Conservation (phyloP, 2,329 filamentous ascomycete species). For the Xylariaceae sp. region DNA sequence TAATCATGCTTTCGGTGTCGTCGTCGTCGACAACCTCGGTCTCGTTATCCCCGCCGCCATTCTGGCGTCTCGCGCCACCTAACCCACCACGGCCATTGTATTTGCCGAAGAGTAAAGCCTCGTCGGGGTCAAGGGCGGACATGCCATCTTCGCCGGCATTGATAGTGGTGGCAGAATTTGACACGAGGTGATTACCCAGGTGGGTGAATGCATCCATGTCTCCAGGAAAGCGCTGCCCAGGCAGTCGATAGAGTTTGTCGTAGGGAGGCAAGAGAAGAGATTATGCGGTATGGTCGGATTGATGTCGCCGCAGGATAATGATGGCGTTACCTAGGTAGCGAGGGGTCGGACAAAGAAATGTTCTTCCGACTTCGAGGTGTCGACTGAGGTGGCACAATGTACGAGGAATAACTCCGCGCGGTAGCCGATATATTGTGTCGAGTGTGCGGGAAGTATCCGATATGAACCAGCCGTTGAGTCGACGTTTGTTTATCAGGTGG, state of each 20-base stretch:
- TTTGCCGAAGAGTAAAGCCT: conserved; percentile 72
- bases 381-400: no score
- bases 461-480: no score
- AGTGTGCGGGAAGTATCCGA: no score
- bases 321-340: no score
- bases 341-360: no score
- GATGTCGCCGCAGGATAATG: no score
- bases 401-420: no score
- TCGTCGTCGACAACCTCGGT: conserved; percentile 81
- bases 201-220: conserved; percentile 78
- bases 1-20: conserved; percentile 69
- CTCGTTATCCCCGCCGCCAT: conserved; percentile 86
- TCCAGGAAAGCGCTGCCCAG: conserved; percentile 55
- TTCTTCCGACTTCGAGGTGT: no score
- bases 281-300: no score
- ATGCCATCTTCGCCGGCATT: conserved; percentile 77
- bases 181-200: conserved; percentile 79
- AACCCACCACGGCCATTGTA: conserved; percentile 52
- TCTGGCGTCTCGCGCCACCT: conserved; percentile 50
- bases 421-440: no score
- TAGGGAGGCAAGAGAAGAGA: neutral
- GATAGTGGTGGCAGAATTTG: conserved; percentile 78
- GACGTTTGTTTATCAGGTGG: no score
- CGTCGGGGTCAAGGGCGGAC: conserved; percentile 68
- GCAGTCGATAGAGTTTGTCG: conserved; percentile 16